phyloP scores from a whole-genome alignment of 129 eudicot species.

The Artemisia argyi region DNA sequence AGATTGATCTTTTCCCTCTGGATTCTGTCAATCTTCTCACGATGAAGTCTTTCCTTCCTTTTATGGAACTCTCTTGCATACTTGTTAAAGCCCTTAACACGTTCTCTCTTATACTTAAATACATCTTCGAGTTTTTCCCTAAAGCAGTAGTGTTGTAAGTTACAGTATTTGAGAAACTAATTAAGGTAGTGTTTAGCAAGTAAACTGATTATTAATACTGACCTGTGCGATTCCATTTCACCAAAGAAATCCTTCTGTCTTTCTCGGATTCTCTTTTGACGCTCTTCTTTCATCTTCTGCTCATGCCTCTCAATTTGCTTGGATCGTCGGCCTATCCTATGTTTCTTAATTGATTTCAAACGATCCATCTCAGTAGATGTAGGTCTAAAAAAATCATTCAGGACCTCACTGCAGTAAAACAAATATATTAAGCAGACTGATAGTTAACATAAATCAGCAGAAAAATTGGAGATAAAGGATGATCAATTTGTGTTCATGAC shows the following conservation, averaged over 20 bases:
- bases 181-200: conserved; percentile 8
- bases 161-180: neutral
- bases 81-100: conserved; percentile 87
- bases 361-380: conserved; percentile 76
- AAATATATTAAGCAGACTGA: conserved; percentile 16
- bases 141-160: conserved; percentile 3
- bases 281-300: conserved; percentile 96
- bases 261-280: conserved; percentile 91
- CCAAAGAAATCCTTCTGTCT: conserved; percentile 96
- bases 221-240: conserved; percentile 89
- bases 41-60: conserved; percentile 85
- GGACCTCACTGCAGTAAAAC: conserved; percentile 71
- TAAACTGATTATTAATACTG: conserved; percentile 16
- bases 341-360: conserved; percentile 83
- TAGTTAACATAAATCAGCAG: neutral
- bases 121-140: conserved; percentile 94
- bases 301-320: conserved; percentile 92
- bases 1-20: conserved; percentile 97
- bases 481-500: neutral
- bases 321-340: conserved; percentile 87
- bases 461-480: neutral
- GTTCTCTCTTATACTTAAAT: conserved; percentile 81
- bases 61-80: conserved; percentile 90
- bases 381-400: conserved; percentile 84
- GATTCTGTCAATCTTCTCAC: conserved; percentile 95